Conservation (phyloP, 2,329 filamentous ascomycete species). For the Neoscytalidium dimidiatum region DNA sequence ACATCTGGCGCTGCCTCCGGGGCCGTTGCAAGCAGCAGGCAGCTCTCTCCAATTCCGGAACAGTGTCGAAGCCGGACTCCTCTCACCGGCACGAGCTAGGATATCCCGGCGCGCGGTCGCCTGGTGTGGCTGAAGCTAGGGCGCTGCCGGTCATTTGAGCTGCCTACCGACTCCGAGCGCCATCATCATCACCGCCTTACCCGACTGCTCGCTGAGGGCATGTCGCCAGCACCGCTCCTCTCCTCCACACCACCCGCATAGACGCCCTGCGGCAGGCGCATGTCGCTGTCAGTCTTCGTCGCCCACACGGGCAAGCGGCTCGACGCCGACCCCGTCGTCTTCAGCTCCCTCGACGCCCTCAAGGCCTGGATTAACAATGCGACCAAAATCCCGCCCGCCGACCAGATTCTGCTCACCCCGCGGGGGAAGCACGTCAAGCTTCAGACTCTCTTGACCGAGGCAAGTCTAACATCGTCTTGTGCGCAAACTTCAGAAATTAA, state of each 20-base stretch:
- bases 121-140: slow-evolving; percentile 10
- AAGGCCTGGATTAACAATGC: slow-evolving; percentile 77
- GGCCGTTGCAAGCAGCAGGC: neutral
- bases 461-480: slow-evolving; percentile 40
- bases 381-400: slow-evolving; percentile 71
- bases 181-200: slow-evolving; percentile 19
- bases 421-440: slow-evolving; percentile 82
- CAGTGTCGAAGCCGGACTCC: neutral
- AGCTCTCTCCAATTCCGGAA: neutral
- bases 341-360: slow-evolving; percentile 80
- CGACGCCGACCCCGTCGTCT: slow-evolving; percentile 72
- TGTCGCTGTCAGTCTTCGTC: slow-evolving; percentile 88
- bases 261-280: slow-evolving; percentile 48
- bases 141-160: slow-evolving; percentile 17
- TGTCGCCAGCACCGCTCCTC: slow-evolving; percentile 3
- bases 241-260: neutral
- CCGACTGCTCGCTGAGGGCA: slow-evolving; percentile 7
- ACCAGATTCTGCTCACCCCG: slow-evolving; percentile 84
- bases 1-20: neutral
- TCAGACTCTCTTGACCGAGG: slow-evolving; percentile 79
- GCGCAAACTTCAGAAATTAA: neutral
- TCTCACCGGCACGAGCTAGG: neutral
- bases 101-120: neutral
- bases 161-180: slow-evolving; percentile 27
- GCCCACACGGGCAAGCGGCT: slow-evolving; percentile 91